Evolutionary conservation across 352 stramenopile genomes (phyloP).

Genomic region (Phytophthora meadii): DNA sequence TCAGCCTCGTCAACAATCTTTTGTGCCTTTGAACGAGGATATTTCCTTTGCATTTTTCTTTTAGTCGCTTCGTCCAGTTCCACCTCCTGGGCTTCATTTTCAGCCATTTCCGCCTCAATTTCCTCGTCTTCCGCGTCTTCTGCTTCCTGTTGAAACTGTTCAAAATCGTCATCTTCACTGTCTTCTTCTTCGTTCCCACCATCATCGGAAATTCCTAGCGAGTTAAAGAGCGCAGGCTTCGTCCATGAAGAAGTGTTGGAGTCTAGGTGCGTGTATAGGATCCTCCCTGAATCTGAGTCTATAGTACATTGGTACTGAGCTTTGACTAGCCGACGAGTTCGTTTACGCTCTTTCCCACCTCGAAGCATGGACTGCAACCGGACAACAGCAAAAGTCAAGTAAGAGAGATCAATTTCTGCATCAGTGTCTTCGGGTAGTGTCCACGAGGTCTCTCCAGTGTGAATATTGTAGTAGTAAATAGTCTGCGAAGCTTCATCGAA

Average conservation of each 20-base stretch:
- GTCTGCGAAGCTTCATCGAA: conserved; percentile 77
- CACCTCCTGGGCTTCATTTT: conserved; percentile 19
- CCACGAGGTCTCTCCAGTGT: conserved; percentile 76
- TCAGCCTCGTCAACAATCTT: conserved; percentile 61
- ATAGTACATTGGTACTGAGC: conserved; percentile 44
- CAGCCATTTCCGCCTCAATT: conserved; percentile 3
- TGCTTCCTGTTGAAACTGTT: conserved; percentile 39
- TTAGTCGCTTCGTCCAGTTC: conserved; percentile 36
- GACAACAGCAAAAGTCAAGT: conserved; percentile 54
- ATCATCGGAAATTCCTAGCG: conserved; percentile 37
- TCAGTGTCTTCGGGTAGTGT: conserved; percentile 43
- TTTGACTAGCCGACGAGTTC: conserved; percentile 37
- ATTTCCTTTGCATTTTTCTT: conserved; percentile 42
- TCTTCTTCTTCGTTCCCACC: conserved; percentile 29
- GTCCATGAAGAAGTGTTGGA: conserved; percentile 49
- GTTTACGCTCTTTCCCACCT: conserved; percentile 42
- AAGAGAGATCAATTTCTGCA: conserved; percentile 45
- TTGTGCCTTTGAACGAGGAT: conserved; percentile 65
- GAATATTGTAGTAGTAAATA: conserved; percentile 73
- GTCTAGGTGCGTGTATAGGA: conserved; percentile 55
- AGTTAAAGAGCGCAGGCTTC: conserved; percentile 45
- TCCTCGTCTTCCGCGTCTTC: conserved; percentile 36
- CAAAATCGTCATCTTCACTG: conserved; percentile 45
- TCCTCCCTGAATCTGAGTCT: conserved; percentile 44
- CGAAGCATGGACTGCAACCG: conserved; percentile 59